A percentile compares a stretch with the other conserved stretches of the same genome.
Evolutionary conservation across 495 filamentous ascomycete genomes (phyloP).

Genomic region (Neurospora intermedia): DNA sequence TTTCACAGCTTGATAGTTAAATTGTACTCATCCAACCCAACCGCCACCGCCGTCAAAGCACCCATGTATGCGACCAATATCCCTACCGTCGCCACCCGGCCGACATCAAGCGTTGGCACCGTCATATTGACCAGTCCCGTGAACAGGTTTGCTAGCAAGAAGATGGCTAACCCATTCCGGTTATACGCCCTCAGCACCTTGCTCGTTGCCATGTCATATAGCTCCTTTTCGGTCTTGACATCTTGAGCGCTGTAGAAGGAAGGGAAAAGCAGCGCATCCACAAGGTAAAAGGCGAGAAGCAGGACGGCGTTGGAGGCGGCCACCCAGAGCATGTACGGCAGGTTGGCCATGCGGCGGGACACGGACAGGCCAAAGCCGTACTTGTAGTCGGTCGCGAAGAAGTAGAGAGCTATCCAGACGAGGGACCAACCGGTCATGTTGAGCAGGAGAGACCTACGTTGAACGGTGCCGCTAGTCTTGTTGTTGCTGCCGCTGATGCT

Average conservation of each 20-base stretch:
- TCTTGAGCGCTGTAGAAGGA: conserved; percentile 47
- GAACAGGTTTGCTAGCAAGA: conserved; percentile 78
- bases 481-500: conserved; percentile 17
- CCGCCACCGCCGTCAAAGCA: conserved; percentile 53
- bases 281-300: conserved; percentile 61
- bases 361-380: conserved; percentile 64
- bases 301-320: conserved; percentile 76
- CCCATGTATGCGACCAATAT: conserved; percentile 64
- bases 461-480: conserved; percentile 16
- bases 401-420: conserved; percentile 59
- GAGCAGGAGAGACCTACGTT: conserved; percentile 44
- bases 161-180: conserved; percentile 74
- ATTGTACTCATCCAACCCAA: conserved; percentile 59
- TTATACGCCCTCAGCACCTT: conserved; percentile 73
- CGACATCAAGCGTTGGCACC: conserved; percentile 65
- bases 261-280: conserved; percentile 72
- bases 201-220: conserved; percentile 59
- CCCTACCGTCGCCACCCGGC: conserved; percentile 51
- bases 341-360: conserved; percentile 82
- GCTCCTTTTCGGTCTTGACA: conserved; percentile 42
- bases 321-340: conserved; percentile 90
- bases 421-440: conserved; percentile 48
- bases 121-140: conserved; percentile 85
- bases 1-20: conserved; percentile 63
- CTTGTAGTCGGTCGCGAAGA: conserved; percentile 51